phyloP scores from a whole-genome alignment of 345 rosid species.

The Eucalyptus brandiana region DNA sequence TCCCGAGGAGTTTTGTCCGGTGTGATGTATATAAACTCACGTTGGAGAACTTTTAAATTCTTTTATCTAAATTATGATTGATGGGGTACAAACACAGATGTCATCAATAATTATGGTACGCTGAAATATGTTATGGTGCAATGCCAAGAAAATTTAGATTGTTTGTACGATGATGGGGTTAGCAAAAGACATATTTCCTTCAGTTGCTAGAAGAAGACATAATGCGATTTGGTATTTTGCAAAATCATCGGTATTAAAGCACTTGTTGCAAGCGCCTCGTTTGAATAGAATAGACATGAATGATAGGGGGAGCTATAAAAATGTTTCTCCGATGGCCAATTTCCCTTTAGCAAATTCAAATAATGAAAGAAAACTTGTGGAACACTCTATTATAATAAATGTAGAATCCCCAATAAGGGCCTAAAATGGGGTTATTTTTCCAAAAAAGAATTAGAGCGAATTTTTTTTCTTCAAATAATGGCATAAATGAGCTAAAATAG shows the following conservation, averaged over 20 bases:
- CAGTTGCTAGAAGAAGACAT: not conserved
- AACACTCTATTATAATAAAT: rapidly evolving
- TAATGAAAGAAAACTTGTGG: not conserved
- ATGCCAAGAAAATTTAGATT: not conserved
- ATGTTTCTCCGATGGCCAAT: not conserved
- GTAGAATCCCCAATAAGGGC: not conserved
- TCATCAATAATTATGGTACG: not conserved
- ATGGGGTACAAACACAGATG: not conserved
- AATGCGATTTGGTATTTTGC: not conserved
- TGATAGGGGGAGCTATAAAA: not conserved
- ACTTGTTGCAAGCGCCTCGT: not conserved
- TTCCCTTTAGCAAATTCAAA: not conserved
- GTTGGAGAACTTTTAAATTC: not conserved
- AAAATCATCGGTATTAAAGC: not conserved
- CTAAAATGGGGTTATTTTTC: not conserved
- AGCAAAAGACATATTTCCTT: not conserved
- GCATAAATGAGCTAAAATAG: not conserved
- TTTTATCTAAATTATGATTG: not conserved
- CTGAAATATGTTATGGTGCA: not conserved
- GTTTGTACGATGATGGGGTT: not conserved
- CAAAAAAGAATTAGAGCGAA: not conserved
- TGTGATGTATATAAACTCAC: not conserved
- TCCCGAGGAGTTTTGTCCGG: not conserved
- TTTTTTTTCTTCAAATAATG: not conserved
- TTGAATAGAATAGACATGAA: not conserved